Percentiles rank a stretch among this genome's conserved stretches.
Conservation (phyloP, 176 grass and related monocot species). For the Carex littledalei region DNA sequence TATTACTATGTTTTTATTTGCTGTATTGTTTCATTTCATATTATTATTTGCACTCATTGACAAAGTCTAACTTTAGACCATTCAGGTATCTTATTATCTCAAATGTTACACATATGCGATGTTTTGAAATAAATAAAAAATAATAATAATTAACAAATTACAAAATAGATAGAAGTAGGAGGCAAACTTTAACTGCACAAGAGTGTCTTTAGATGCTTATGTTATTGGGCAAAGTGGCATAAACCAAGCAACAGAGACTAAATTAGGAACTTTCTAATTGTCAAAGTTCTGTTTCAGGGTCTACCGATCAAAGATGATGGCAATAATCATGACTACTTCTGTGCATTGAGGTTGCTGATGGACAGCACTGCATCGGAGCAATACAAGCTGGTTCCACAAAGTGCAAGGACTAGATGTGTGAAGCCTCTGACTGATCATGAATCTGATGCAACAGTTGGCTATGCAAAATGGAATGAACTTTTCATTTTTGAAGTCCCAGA, state of each 20-base stretch:
- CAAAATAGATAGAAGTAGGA: background rate
- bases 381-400: constrained; percentile 92
- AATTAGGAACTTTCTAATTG: background rate
- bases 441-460: constrained; percentile 21
- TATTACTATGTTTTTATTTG: background rate
- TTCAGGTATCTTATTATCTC: background rate
- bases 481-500: constrained; percentile 99
- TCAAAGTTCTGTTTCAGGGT: constrained; percentile 43
- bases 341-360: constrained; percentile 82
- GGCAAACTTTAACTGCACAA: background rate
- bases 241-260: background rate
- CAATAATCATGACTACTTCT: constrained; percentile 86
- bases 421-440: constrained; percentile 44
- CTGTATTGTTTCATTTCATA: background rate
- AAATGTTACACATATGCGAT: background rate
- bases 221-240: background rate
- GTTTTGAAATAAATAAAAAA: background rate
- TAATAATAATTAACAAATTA: background rate
- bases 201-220: background rate
- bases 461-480: constrained; percentile 94
- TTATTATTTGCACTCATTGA: background rate
- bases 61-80: constrained; percentile 10
- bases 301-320: constrained; percentile 87
- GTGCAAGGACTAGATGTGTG: constrained; percentile 96
- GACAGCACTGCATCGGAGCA: constrained; percentile 75